Percentiles rank a stretch among this genome's conserved stretches.
These are phyloP conservation scores for Phytophthora sojae DNA, from an alignment of 352 stramenopile genomes.

Conservation along the genomic window DNA sequence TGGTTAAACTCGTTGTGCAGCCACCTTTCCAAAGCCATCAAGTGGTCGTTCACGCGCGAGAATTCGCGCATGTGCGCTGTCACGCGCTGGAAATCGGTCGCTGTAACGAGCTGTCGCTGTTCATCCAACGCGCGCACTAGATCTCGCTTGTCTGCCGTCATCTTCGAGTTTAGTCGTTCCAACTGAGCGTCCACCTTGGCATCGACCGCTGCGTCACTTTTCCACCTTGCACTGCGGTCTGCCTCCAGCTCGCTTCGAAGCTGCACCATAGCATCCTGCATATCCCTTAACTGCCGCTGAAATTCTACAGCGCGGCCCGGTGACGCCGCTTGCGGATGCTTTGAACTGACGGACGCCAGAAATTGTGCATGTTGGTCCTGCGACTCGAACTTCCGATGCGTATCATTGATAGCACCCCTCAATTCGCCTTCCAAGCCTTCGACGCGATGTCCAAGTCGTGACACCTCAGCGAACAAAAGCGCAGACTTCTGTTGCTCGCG, in stretches of 20 bases:
- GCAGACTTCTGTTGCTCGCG: conserved; percentile 76
- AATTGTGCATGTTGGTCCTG: conserved; percentile 54
- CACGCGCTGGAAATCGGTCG: conserved; percentile 60
- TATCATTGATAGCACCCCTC: conserved; percentile 43
- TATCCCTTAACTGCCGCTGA: conserved; percentile 37
- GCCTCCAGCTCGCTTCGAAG: conserved; percentile 62
- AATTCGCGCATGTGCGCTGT: conserved; percentile 63
- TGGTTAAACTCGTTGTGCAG: conserved; percentile 56
- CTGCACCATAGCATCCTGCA: conserved; percentile 52
- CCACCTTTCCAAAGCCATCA: conserved; percentile 66
- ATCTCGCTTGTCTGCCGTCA: conserved; percentile 64
- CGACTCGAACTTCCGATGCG: conserved; percentile 45
- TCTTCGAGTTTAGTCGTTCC: conserved; percentile 51
- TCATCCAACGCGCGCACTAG: conserved; percentile 60
- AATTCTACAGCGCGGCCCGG: conserved; percentile 30
- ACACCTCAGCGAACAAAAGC: conserved; percentile 73
- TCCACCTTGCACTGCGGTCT: conserved; percentile 65
- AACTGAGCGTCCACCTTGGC: conserved; percentile 50
- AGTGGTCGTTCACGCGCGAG: conserved; percentile 62
- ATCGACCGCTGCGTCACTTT: conserved; percentile 53
- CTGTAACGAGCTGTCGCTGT: conserved; percentile 49
- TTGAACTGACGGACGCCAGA: conserved; percentile 27
- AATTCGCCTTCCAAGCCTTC: conserved; percentile 48
- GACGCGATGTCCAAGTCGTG: conserved; percentile 56
- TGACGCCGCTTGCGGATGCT: conserved; percentile 45